A percentile compares a stretch with the other conserved stretches of the same genome.
These are phyloP conservation scores for Solanum sitiens DNA, from an alignment of 257 asterid genomes.

Conservation along the genomic window DNA sequence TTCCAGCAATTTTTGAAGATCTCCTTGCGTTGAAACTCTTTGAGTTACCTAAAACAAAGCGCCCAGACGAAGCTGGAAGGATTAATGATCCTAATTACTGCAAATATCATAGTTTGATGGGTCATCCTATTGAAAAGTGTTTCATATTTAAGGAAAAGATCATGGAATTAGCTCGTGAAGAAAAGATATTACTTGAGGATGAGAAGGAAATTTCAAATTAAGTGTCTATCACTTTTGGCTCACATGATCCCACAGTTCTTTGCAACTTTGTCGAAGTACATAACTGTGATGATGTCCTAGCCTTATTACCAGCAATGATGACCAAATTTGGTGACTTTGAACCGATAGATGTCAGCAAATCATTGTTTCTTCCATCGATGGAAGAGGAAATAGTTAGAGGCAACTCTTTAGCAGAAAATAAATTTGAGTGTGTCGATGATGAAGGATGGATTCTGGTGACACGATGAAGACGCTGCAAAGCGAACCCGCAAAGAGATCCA, in stretches of 20 bases:
- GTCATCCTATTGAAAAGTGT: background rate
- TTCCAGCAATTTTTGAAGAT: background rate
- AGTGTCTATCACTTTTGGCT: background rate
- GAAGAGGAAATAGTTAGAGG: background rate
- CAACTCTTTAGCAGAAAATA: background rate
- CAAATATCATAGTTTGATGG: background rate
- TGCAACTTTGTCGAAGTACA: background rate
- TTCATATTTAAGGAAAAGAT: too few relatives aligned
- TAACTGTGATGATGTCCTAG: accelerated
- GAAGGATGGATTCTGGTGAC: background rate
- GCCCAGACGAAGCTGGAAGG: too few relatives aligned
- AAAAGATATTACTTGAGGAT: background rate
- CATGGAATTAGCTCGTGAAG: background rate
- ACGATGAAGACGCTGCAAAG: background rate
- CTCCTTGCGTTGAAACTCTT: background rate
- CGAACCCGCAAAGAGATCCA: accelerated
- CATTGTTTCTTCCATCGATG: too few relatives aligned
- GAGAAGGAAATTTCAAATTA: background rate
- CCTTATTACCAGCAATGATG: background rate
- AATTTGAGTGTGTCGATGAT: background rate
- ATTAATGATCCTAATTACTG: background rate
- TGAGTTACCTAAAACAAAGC: background rate
- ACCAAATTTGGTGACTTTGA: background rate
- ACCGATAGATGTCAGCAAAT: background rate
- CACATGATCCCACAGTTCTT: background rate